Conservation (phyloP, 2,329 filamentous ascomycete species). For the Neonectria sp. region DNA sequence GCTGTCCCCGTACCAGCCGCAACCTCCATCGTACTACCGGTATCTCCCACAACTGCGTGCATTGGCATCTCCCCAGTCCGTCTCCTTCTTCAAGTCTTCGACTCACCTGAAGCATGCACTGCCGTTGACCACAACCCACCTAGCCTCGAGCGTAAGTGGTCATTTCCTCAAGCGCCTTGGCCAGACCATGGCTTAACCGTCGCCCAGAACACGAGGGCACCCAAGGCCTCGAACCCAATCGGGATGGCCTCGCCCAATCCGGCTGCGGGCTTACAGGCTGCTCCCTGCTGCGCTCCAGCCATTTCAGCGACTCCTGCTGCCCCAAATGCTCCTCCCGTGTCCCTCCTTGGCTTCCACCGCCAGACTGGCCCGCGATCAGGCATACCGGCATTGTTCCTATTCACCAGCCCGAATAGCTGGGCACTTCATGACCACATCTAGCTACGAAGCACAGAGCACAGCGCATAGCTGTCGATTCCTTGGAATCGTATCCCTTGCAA, state of each 20-base stretch:
- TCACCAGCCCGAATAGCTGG: conserved; percentile 22
- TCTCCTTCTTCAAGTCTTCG: conserved; percentile 8
- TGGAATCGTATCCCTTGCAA: conserved; percentile 20
- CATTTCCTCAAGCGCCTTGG: conserved; percentile 29
- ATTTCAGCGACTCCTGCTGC: conserved; percentile 26
- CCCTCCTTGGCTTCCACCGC: conserved; percentile 12
- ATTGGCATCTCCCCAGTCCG: conserved; percentile 3
- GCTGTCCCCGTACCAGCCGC: conserved; percentile 11
- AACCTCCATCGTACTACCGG: conserved; percentile 15
- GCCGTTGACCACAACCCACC: conserved; percentile 12
- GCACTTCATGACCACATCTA: conserved; percentile 31
- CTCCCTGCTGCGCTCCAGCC: conserved; percentile 36
- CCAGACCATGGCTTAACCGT: conserved; percentile 27
- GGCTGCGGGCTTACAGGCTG: conserved; percentile 35
- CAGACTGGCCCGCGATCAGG: conserved; percentile 15
- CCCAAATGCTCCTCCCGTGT: conserved; percentile 6
- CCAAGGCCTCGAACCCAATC: conserved; percentile 40
- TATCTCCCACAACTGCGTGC: not conserved
- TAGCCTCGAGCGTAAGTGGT: conserved; percentile 13
- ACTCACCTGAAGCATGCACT: conserved; percentile 46
- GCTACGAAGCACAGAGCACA: conserved; percentile 2
- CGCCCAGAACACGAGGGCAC: conserved; percentile 32
- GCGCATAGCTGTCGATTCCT: conserved; percentile 18
- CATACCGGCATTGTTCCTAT: conserved; percentile 32
- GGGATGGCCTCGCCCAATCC: conserved; percentile 40